Percentiles rank a stretch among this genome's conserved stretches.
Evolutionary conservation across 805 yeast species (phyloP).

Genomic region (Myxozyma nipponensis): DNA sequence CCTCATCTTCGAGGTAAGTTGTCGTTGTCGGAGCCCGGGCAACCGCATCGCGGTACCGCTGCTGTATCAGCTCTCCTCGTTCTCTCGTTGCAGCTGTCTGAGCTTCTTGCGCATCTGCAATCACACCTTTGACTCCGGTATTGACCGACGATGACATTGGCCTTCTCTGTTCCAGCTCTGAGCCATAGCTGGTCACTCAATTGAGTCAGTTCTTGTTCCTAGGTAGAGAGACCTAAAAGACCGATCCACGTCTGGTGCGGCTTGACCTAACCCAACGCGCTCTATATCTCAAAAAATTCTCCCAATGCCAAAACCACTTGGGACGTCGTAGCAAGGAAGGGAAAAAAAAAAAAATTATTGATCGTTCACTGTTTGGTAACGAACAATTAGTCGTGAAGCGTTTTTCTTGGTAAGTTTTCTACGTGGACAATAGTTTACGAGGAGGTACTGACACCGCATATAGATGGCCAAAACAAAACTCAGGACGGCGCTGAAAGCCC

Average conservation of each 20-base stretch:
- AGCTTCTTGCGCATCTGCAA: conserved; percentile 2
- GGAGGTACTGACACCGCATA: no score
- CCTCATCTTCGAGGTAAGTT: conserved; percentile 5
- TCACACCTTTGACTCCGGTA: conserved; percentile 17
- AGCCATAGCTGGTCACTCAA: no score
- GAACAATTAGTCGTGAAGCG: no score
- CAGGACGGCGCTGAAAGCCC: conserved; percentile 18
- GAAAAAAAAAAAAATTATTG: no score
- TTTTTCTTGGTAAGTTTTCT: background rate
- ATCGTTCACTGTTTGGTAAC: no score
- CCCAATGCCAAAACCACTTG: no score
- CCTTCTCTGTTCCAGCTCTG: no score
- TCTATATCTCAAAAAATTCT: conserved; percentile 1
- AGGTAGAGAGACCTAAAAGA: no score
- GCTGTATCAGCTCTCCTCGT: background rate
- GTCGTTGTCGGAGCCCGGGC: conserved; percentile 8
- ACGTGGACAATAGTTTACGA: background rate
- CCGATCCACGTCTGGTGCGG: conserved; percentile 1
- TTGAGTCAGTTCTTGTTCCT: no score
- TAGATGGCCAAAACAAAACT: no score
- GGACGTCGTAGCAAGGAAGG: no score
- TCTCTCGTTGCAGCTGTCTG: background rate
- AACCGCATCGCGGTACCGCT: background rate
- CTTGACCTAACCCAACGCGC: conserved; percentile 5
- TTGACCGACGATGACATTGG: no score